Conservation (phyloP, 192 early-diverging fungal genomes). For the Rhizophagus clarus region DNA sequence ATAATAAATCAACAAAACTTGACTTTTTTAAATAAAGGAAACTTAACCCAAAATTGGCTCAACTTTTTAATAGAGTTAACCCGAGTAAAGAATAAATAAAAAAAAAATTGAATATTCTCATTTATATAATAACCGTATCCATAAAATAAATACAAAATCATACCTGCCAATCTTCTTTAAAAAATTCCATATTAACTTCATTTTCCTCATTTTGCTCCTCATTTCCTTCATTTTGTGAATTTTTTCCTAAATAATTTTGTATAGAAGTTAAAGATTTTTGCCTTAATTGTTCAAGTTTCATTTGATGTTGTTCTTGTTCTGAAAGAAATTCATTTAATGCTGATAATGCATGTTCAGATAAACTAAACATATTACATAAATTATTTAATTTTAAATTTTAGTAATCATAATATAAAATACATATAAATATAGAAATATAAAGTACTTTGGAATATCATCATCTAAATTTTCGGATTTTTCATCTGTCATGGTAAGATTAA, state of each 20-base stretch:
- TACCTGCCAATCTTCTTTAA: slow-evolving; percentile 83
- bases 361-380: not conserved
- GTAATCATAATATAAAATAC: too few relatives aligned
- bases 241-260: not conserved
- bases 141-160: slow-evolving; percentile 50
- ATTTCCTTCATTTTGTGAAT: slow-evolving; percentile 28
- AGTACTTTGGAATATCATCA: too few relatives aligned
- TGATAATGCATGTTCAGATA: slow-evolving; percentile 23
- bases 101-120: not conserved
- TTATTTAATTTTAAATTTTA: not conserved
- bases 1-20: not conserved
- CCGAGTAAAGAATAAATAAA: not conserved
- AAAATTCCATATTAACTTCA: slow-evolving; percentile 59
- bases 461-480: too few relatives aligned
- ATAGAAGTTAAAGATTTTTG: slow-evolving; percentile 45
- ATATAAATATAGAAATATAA: too few relatives aligned
- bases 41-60: slow-evolving; percentile 54
- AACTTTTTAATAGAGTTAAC: slow-evolving; percentile 37
- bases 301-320: slow-evolving; percentile 67
- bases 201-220: slow-evolving; percentile 32
- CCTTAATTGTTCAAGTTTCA: slow-evolving; percentile 62
- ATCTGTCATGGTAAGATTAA: too few relatives aligned
- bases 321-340: slow-evolving; percentile 29
- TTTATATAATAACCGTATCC: not conserved
- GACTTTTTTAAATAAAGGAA: slow-evolving; percentile 32